Evolutionary conservation across 2,329 filamentous ascomycete species (phyloP), one percentile per base, ranked within the genome.

Genomic region (Periconia sp.): DNA sequence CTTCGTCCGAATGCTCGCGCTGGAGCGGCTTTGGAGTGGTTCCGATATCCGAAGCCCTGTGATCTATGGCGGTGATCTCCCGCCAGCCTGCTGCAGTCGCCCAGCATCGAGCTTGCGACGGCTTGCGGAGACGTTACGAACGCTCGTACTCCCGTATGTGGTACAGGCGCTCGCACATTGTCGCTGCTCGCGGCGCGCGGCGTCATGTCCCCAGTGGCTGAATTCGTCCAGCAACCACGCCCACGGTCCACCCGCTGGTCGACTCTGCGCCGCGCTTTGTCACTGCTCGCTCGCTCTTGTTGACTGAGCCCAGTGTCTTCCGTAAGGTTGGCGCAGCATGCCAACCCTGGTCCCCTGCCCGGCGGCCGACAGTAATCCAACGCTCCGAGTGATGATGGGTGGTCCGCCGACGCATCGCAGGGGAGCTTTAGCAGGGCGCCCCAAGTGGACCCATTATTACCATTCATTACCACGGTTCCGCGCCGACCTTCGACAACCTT

Each of bases 281-380:
- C 59, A 64, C 50, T 56, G 37, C 47, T 43, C 40, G 38, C 46
- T 40, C 48, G n/a, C 54, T 54, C 51, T 40, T 50, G 19, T 36
- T 23, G 31, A 44, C 35, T 40, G 47, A 59, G 63, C 59, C 59
- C 61, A 63, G 58, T 46, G 55, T 59, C 59, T 65, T 65, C n/a
- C 57, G 61, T 63, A 56, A 63, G 62, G 59, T 66, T 65, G 63
- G 65, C 58, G 63, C 63, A 63, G 59, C 56, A 57, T 57, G 54
- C 48, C 49, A 52, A 62, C 51, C 57, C 63, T 52, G 50, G 52
- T 54, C 46, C 65, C 65, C 52, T 63, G 59, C 44, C 19, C 53
- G 39, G 44, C 44, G 43, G 49, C 52, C 58, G 55, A 63, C 63
- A 55, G 56, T 65, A 60, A 61, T 62, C 59, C 57, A 69, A 63